Conservation (phyloP, 805 yeast genomes). For the Debaryomyces castellii region DNA sequence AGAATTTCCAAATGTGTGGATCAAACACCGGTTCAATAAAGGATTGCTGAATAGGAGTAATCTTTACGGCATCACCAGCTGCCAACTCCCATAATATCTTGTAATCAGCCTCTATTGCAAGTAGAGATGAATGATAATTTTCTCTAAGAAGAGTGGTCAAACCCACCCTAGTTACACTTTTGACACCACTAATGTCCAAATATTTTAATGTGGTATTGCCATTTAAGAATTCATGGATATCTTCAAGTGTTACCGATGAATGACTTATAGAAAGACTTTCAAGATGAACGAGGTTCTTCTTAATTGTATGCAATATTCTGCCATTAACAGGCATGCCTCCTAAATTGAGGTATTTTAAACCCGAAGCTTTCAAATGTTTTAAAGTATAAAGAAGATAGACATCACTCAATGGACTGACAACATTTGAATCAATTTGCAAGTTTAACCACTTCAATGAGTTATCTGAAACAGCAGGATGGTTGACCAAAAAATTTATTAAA, state of each 20-base stretch:
- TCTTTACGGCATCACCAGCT: conserved; percentile 31
- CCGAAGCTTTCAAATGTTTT: conserved; percentile 43
- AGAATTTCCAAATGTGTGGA: conserved; percentile 48
- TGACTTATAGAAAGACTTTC: conserved; percentile 45
- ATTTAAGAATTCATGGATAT: conserved; percentile 33
- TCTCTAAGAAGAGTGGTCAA: conserved; percentile 27
- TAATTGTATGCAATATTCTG: conserved; percentile 37
- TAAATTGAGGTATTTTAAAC: conserved; percentile 53
- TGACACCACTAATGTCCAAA: conserved; percentile 67
- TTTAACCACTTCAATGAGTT: conserved; percentile 64
- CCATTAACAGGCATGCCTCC: conserved; percentile 62
- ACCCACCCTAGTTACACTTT: conserved; percentile 59
- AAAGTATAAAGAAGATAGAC: conserved; percentile 47
- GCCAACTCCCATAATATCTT: conserved; percentile 52
- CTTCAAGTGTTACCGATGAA: conserved; percentile 35
- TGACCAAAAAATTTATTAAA: conserved; percentile 62
- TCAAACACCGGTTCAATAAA: conserved; percentile 23
- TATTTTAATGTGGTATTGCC: conserved; percentile 43
- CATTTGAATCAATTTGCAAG: conserved; percentile 61
- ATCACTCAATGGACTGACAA: conserved; percentile 56
- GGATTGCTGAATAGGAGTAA: conserved; percentile 29
- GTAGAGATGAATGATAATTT: conserved; percentile 33
- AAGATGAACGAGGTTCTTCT: conserved; percentile 37
- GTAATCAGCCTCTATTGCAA: conserved; percentile 67
- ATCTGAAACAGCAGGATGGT: conserved; percentile 61